Conservation (phyloP, 768 basidiomycete genomes). For the Cystobasidiopsis lactophilus region DNA sequence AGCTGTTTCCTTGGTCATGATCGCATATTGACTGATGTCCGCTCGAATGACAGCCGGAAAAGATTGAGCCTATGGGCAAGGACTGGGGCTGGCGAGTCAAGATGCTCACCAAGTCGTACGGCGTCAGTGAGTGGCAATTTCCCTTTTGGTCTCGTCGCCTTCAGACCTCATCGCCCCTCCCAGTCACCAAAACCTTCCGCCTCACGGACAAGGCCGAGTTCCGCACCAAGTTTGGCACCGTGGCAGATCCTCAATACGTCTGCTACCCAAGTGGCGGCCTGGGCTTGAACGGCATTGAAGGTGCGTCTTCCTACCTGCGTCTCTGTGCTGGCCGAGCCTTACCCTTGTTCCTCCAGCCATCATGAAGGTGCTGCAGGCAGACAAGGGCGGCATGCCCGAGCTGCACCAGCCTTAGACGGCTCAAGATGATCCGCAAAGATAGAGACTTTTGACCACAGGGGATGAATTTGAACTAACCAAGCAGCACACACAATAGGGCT, state of each 20-base stretch:
- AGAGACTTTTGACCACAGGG: no score
- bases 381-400: constrained; percentile 12
- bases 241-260: constrained; percentile 16
- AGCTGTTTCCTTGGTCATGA: not conserved
- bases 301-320: no score
- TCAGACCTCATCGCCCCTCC: no score
- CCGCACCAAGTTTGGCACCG: constrained; percentile 23
- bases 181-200: constrained; percentile 24
- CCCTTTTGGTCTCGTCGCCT: no score
- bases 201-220: constrained; percentile 28
- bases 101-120: constrained; percentile 29
- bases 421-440: no score
- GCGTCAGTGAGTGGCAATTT: no score
- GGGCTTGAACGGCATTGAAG: constrained; percentile 24
- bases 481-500: no score
- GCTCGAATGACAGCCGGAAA: not conserved
- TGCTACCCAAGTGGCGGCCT: constrained; percentile 24
- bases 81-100: constrained; percentile 23
- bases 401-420: no score
- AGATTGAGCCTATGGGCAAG: constrained; percentile 20
- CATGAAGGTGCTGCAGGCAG: constrained; percentile 23
- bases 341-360: no score
- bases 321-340: no score
- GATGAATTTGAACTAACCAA: no score
- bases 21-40: not conserved